These are phyloP conservation scores for Aegle marmelos DNA, from an alignment of 345 rosid genomes.

Conservation along the genomic window DNA sequence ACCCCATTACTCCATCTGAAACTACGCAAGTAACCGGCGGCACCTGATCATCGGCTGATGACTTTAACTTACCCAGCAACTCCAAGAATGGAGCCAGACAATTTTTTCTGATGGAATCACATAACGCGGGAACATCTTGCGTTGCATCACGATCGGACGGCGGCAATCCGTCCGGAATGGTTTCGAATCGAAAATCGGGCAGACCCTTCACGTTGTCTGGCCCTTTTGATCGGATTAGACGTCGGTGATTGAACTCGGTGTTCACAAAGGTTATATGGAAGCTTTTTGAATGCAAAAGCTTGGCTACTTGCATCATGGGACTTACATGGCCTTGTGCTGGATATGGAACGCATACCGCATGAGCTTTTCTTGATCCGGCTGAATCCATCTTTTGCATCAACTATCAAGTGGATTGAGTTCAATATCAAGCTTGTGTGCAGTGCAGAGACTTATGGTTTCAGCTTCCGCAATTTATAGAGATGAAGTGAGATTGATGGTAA, in stretches of 20 bases:
- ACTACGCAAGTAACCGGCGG: not conserved
- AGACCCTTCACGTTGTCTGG: conserved; percentile 1
- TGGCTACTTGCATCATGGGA: conserved; percentile 23
- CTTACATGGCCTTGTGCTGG: conserved; percentile 29
- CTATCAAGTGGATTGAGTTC: not conserved
- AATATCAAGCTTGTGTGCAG: not conserved
- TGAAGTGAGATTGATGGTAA: not conserved
- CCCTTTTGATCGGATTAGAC: conserved; percentile 16
- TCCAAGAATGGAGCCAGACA: conserved; percentile 22
- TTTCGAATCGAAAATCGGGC: conserved; percentile 22
- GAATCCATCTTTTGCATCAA: not conserved
- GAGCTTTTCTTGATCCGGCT: not conserved
- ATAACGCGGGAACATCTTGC: too few relatives aligned
- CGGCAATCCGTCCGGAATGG: conserved; percentile 22
- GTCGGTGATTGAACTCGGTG: conserved; percentile 24
- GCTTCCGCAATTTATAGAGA: not conserved
- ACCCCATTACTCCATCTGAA: not conserved
- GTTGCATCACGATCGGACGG: not conserved
- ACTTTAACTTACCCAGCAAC: conserved; percentile 10
- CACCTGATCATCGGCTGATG: not conserved
- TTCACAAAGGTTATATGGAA: conserved; percentile 26
- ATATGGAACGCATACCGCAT: conserved; percentile 26
- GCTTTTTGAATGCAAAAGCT: conserved; percentile 18
- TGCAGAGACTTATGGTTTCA: not conserved
- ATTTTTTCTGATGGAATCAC: too few relatives aligned